Base-by-base conservation (phyloP, 495 filamentous ascomycete genomes). In the Neurospora tetrasperma region DNA sequence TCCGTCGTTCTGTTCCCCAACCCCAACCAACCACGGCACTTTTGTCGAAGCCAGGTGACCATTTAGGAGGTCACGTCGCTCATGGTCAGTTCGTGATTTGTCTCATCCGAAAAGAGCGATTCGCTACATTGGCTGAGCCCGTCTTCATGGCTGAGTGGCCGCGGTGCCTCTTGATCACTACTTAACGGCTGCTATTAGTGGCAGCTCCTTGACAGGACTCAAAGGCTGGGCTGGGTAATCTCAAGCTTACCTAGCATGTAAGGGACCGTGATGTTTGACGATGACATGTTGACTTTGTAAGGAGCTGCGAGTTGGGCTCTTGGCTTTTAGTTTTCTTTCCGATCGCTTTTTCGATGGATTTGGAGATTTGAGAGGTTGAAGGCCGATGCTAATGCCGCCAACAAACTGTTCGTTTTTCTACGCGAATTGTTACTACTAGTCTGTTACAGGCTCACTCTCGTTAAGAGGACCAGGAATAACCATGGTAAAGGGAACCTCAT, bases 321-420 rank as follows among this genome's bases (percentile, higher is more conserved):
- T 16, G 27, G 18, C 35, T 27, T 9, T 10, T 2, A 66, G 3
- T 38, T 66, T 66, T 3, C 6, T 18, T 14, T 4, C 14, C 3
- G 18, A 66, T 4, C 7, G 54, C 31, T 14, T 18, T 66, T 14
- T 66, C 14, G 27, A 27, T 35, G 27, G 3, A 6, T 31, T 35
- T 7, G 23, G 27, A 66, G 14, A 7, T 16, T 16, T 38, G 6
- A 35, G 5, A 16, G 27, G 8, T 14, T 66, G 54, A 27, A 66
- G 54, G 23, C n/a, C 31, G 42, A 76, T 42, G 14, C 46, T 48
- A 10, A 44, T 71, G 3, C 75, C 73, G 31, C 71, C 48, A n/a
- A 76, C 35, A 18, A 69, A 76, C 27, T 48, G 35, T 38, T 75
- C 73, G n/a, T 40, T 75, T 54, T 71, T 75, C 39, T 46, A 38